phyloP scores from a whole-genome alignment of 176 grass and related monocot species.

The Musa troglodytarum region DNA sequence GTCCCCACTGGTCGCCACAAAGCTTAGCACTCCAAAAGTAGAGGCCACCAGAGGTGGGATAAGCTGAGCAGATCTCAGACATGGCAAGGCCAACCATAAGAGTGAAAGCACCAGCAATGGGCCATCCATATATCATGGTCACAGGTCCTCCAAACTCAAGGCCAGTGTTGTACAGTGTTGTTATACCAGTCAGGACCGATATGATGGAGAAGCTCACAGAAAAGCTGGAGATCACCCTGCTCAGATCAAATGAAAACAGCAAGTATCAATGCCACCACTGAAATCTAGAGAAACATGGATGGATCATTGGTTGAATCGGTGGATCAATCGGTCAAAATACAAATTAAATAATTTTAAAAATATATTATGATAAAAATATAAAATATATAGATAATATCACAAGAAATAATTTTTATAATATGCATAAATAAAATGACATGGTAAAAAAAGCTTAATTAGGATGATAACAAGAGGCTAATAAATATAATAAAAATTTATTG shows the following conservation, averaged over 20 bases:
- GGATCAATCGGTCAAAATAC: too few species aligned
- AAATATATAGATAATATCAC: too few species aligned
- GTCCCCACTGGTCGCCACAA: neutral
- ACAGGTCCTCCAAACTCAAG: slow-evolving; percentile 14
- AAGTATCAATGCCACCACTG: too few species aligned
- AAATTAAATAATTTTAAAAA: too few species aligned
- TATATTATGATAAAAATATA: too few species aligned
- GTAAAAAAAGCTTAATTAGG: too few species aligned
- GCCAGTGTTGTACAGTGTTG: slow-evolving; percentile 21
- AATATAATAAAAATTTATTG: too few species aligned
- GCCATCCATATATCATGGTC: slow-evolving; percentile 22
- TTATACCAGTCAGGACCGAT: slow-evolving; percentile 18
- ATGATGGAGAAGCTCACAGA: slow-evolving; percentile 10
- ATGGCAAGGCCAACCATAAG: slow-evolving; percentile 11
- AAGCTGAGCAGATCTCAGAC: slow-evolving; percentile 28
- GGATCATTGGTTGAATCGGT: neutral
- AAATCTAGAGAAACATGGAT: neutral
- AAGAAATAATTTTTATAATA: too few species aligned
- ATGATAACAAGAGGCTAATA: too few species aligned
- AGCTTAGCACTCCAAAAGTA: slow-evolving; percentile 27
- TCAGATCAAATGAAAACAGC: neutral
- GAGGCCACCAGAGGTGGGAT: slow-evolving; percentile 20
- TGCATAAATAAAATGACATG: too few species aligned
- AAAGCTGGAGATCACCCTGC: slow-evolving; percentile 20
- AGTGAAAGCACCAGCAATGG: slow-evolving; percentile 5